Conservation (phyloP, 2,329 filamentous ascomycete species). For the Cordyceps fumosorosea region DNA sequence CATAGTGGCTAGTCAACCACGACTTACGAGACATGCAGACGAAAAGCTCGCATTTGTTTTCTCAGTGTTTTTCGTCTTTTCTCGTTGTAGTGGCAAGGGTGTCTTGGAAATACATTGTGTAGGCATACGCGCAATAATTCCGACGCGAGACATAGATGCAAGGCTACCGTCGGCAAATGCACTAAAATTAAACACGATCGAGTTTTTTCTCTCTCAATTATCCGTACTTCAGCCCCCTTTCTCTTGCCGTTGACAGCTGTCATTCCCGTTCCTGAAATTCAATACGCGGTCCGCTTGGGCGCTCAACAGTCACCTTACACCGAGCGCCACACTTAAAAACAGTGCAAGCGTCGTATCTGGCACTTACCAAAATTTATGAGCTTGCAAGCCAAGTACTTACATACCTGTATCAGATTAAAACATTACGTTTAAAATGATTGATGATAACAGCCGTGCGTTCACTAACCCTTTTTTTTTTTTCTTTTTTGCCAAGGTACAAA, state of each 20-base stretch:
- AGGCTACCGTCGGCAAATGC: neutral
- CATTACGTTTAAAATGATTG: neutral
- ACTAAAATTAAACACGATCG: no score
- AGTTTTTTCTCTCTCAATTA: no score
- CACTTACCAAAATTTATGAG: neutral
- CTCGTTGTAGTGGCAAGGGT: neutral
- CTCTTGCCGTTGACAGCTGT: neutral
- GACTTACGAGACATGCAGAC: no score
- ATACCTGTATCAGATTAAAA: no score
- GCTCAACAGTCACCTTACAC: neutral
- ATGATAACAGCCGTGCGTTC: neutral
- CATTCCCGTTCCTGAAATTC: neutral
- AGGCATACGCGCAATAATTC: neutral
- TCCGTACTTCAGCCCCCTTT: no score
- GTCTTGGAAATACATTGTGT: neutral
- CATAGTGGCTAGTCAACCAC: no score
- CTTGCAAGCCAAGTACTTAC: neutral
- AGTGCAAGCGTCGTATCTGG: no score
- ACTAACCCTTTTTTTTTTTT: neutral
- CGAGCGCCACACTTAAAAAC: neutral
- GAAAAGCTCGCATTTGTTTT: no score
- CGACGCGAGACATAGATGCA: neutral
- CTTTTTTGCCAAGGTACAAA: neutral
- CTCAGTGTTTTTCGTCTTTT: no score
- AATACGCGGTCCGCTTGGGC: neutral